Percentiles rank a stretch among this genome's conserved stretches.
phyloP scores from a whole-genome alignment of 208 protist species.

The Tetramitus jugosus region DNA sequence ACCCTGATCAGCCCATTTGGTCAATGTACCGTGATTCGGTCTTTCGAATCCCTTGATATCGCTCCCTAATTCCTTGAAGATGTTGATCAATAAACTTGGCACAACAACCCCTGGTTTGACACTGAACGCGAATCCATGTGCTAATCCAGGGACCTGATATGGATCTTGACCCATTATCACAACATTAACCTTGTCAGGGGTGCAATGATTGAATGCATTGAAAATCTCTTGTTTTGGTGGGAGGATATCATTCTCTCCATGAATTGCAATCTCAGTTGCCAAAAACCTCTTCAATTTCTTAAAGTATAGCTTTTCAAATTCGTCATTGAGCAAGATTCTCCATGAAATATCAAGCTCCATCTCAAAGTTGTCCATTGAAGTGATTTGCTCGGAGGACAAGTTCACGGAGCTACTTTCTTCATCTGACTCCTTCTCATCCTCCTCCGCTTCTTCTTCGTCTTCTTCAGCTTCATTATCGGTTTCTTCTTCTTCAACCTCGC shows the following conservation, averaged over 20 bases:
- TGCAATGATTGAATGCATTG: slow-evolving; percentile 72
- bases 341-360: not conserved
- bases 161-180: slow-evolving; percentile 92
- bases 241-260: slow-evolving; percentile 51
- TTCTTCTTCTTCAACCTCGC: too few species aligned
- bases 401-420: too few species aligned
- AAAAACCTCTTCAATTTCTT: slow-evolving; percentile 30
- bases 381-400: too few species aligned
- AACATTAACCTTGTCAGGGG: slow-evolving; percentile 75
- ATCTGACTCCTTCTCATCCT: too few species aligned
- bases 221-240: slow-evolving; percentile 72
- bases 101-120: slow-evolving; percentile 70
- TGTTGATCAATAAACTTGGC: slow-evolving; percentile 81
- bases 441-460: too few species aligned
- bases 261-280: slow-evolving; percentile 3
- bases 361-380: too few species aligned
- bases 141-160: slow-evolving; percentile 57
- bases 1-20: slow-evolving; percentile 87
- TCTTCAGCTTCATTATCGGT: too few species aligned
- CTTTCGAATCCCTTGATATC: slow-evolving; percentile 67
- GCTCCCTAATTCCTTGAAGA: slow-evolving; percentile 83
- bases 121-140: slow-evolving; percentile 90
- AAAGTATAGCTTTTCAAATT: slow-evolving; percentile 27
- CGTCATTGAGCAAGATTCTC: not conserved
- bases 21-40: slow-evolving; percentile 81